Conservation (phyloP, 768 basidiomycete species). For the Lactarius psammicola region DNA sequence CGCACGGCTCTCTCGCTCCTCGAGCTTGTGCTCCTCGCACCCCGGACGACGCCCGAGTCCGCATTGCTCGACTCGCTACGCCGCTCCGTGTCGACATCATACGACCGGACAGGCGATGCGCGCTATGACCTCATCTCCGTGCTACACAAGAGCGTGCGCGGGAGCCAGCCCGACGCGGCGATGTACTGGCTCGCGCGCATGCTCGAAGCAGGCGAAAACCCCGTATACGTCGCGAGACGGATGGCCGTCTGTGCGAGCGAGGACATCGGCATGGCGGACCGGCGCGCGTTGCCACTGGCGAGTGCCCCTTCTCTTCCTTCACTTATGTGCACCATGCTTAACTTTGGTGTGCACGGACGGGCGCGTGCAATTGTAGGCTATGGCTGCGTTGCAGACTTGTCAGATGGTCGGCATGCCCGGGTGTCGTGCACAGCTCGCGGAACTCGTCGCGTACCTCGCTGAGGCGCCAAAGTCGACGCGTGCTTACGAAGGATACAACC, state of each 20-base stretch:
- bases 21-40: constrained; percentile 59
- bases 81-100: constrained; percentile 61
- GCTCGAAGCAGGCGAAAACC: constrained; percentile 79
- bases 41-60: constrained; percentile 42
- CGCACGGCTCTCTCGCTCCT: constrained; percentile 75
- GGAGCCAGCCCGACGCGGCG: constrained; percentile 72
- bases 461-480: constrained; percentile 82
- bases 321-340: not conserved
- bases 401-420: constrained; percentile 79
- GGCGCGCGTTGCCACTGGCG: constrained; percentile 71
- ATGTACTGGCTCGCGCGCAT: constrained; percentile 89
- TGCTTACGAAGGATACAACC: constrained; percentile 72
- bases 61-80: constrained; percentile 56
- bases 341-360: too few species aligned
- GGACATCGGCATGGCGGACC: constrained; percentile 80
- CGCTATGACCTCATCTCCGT: constrained; percentile 83
- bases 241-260: constrained; percentile 82
- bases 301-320: constrained; percentile 29
- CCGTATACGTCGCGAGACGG: constrained; percentile 69
- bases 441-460: constrained; percentile 71
- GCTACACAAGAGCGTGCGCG: constrained; percentile 80
- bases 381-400: constrained; percentile 61
- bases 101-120: constrained; percentile 74
- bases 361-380: constrained; percentile 52
- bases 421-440: constrained; percentile 75